Evolutionary conservation across 2,329 filamentous ascomycete genomes (phyloP), one percentile per base, ranked within the genome.

Genomic region (Neocucurbitaria cava): DNA sequence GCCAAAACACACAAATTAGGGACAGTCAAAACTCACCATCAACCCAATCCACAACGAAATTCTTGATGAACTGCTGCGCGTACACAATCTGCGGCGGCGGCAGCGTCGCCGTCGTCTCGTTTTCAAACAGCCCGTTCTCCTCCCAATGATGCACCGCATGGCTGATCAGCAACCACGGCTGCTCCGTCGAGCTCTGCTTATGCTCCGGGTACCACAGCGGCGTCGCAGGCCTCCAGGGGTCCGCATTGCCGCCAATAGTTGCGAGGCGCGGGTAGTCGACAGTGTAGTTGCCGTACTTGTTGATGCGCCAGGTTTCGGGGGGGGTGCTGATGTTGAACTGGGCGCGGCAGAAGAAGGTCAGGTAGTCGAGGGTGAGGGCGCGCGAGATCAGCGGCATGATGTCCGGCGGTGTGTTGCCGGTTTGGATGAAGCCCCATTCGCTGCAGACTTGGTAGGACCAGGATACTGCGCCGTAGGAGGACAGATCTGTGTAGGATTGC

Each of bases 91-190:
- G 76, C 1, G 75, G 67, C 0, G 88, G 88, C 1, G 88, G 88
- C 28, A 91, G 67, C 0, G 76, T 75, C 1, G 79, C 61, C 5
- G 80, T 83, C 0, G 87, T 88, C 70, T 90, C 81, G 52, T 88
- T 87, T 1, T 79, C 73, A 45, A 87, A 85, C n/a, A 89, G 64
- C 0, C 87, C 87, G 59, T 89, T 88, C 76, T 89, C 87, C 62
- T 91, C 89, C 88, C 89, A 95, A 70, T 94, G 90, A 73, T 96
- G 91, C 18, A 93, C 89, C 0, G 85, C 90, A n/a, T 83, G 83
- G 3, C 82, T 78, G 41, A 96, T 91, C 41, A 94, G 70, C n/a
- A 91, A 81, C 59, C 88, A 90, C 0, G 91, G 91, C 77, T 92
- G 83, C 43, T 81, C 82, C 0, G 79, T 76, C 0, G 89, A 90